Evolutionary conservation across 2,329 filamentous ascomycete genomes (phyloP).

Genomic region (Penicillium oxalicum): DNA sequence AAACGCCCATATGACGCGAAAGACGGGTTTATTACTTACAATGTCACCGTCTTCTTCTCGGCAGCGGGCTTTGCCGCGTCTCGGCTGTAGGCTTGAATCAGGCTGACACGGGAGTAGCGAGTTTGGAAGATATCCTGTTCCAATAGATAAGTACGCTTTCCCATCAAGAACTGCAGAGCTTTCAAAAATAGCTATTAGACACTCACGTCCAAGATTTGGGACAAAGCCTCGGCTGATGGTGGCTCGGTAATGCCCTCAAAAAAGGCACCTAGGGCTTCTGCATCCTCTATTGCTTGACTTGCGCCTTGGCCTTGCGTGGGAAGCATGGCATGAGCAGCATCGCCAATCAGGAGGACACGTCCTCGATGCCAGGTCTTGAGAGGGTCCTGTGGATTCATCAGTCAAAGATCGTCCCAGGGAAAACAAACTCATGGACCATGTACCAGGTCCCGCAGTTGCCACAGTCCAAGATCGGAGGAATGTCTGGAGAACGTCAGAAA

Average conservation of each 20-base stretch:
- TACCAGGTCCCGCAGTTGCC: conserved; percentile 43
- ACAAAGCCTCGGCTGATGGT: conserved; percentile 1
- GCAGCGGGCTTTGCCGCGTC: conserved; percentile 12
- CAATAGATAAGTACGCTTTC: neutral
- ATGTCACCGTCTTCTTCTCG: conserved; percentile 7
- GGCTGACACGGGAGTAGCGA: conserved; percentile 8
- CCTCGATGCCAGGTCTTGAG: conserved; percentile 28
- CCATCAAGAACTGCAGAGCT: neutral
- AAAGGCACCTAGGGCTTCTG: conserved; percentile 35
- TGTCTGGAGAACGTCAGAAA: conserved; percentile 20
- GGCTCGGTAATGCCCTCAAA: conserved; percentile 6
- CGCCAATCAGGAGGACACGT: conserved; percentile 14
- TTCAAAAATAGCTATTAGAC: neutral
- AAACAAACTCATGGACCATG: neutral
- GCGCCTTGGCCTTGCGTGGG: conserved; percentile 23
- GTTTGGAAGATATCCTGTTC: conserved; percentile 10
- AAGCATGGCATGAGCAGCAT: conserved; percentile 15
- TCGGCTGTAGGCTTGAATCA: conserved; percentile 13
- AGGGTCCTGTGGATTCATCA: conserved; percentile 30
- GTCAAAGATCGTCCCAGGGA: conserved; percentile 19
- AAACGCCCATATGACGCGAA: neutral
- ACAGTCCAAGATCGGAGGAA: conserved; percentile 31
- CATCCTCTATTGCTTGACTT: conserved; percentile 41
- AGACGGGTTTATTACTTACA: conserved; percentile 3
- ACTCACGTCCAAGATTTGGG: conserved; percentile 6